Base-by-base conservation (phyloP, 352 stramenopile genomes). In the Thraustochytrium striatum region DNA sequence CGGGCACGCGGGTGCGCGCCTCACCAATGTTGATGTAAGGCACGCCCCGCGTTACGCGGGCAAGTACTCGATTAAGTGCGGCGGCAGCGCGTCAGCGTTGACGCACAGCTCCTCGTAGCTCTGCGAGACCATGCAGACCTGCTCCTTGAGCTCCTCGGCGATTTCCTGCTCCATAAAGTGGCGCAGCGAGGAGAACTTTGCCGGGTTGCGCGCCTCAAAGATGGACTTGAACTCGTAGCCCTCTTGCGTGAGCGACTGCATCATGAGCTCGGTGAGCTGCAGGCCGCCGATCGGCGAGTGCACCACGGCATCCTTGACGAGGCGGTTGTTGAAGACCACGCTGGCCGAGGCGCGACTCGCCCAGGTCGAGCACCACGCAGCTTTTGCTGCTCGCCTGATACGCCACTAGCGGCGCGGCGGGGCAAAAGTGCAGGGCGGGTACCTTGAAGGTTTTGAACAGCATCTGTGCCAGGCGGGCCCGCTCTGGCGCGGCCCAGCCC, bases 191-290 rank as follows among this genome's bases (percentile, higher is more conserved):
- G 69, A 55, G 36, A 79, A 79, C 16, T 32, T 62, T 3, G 50
- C 44, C 30, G 69, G 69, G 25, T 79, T 73, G 30, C 72, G 44
- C 32, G 69, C 69, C 25, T 79, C 69, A 57, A 79, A 79, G 19
- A 79, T 11, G 8, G 69, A 79, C 50, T 79, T 79, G 36, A 79
- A 79, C 35, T 79, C 69, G 69, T 69, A 79, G 2, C 69, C 69
- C 35, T 79, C 69, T n/a, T 79, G 50, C 28, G 69, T 79, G 21
- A 79, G 52, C 52, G 69, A 79, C 39, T 79, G 69, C 69, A 79
- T 79, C 69, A 79, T 79, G 13, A 79, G 55, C 39, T 79, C 69
- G 3, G 69, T 79, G 35, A 79, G 69, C 69, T 79, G 69, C 69
- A 69, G 39, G 30, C 69, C 69, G 25, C 69, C 69, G 30, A 79